Evolutionary conservation across 768 basidiomycete genomes (phyloP).

Genomic region (Basidioascus undulatus): DNA sequence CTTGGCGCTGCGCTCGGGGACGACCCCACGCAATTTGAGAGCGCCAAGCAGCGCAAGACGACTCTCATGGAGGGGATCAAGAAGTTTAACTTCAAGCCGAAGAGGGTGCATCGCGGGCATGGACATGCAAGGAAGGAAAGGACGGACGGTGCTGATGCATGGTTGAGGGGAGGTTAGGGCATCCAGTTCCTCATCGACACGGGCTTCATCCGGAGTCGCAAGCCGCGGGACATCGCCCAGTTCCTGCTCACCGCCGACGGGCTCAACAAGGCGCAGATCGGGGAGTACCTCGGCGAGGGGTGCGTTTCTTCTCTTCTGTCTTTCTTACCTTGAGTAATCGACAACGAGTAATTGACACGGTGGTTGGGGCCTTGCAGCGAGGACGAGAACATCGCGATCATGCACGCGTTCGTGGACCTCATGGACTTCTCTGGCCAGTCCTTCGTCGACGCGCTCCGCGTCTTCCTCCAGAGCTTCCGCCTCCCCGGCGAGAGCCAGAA

Average conservation of each 20-base stretch:
- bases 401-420: conserved; percentile 92
- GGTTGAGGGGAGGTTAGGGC: too few species aligned
- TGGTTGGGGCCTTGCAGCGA: conserved; percentile 29
- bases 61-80: conserved; percentile 82
- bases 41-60: conserved; percentile 87
- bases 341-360: neutral
- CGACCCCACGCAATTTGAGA: conserved; percentile 80
- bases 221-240: conserved; percentile 51
- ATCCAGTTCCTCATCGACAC: conserved; percentile 66
- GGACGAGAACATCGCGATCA: conserved; percentile 64
- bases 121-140: too few species aligned
- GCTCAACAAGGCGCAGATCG: conserved; percentile 81
- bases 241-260: conserved; percentile 80
- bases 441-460: conserved; percentile 72
- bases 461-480: conserved; percentile 84
- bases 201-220: conserved; percentile 53
- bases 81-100: conserved; percentile 98
- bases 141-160: neutral
- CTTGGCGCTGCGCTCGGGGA: conserved; percentile 33
- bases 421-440: conserved; percentile 58
- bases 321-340: neutral
- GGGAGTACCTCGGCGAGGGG: conserved; percentile 96
- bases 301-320: conserved; percentile 21
- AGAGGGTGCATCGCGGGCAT: conserved; percentile 33
- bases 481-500: conserved; percentile 94